phyloP scores from a whole-genome alignment of 129 eudicot genomes.

The Scalesia atractyloides region DNA sequence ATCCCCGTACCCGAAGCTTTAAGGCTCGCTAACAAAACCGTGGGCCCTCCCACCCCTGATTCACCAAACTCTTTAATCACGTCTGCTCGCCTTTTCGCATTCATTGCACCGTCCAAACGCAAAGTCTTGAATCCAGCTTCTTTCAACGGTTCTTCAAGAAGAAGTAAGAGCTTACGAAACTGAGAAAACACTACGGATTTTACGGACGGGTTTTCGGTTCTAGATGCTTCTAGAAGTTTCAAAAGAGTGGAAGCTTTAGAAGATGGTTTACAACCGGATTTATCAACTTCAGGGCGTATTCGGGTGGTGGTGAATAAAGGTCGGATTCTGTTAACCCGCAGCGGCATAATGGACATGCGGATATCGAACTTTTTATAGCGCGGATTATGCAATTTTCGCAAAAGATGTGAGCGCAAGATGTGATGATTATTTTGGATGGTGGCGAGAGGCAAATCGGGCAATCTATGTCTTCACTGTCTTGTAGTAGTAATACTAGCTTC shows the following conservation, averaged over 20 bases:
- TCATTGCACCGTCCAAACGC: slow-evolving; percentile 84
- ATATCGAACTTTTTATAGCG: slow-evolving; percentile 55
- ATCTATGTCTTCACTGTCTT: slow-evolving; percentile 84
- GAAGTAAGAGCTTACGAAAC: slow-evolving; percentile 62
- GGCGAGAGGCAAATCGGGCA: slow-evolving; percentile 92
- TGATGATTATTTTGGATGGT: slow-evolving; percentile 70
- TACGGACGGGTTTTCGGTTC: slow-evolving; percentile 39
- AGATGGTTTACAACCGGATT: slow-evolving; percentile 41
- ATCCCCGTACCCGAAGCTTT: slow-evolving; percentile 83
- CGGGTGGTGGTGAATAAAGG: slow-evolving; percentile 72
- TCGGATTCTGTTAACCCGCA: slow-evolving; percentile 60
- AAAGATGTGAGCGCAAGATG: slow-evolving; percentile 81
- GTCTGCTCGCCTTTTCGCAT: slow-evolving; percentile 57
- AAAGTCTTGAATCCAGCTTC: slow-evolving; percentile 69
- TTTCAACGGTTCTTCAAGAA: slow-evolving; percentile 75
- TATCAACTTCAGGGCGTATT: slow-evolving; percentile 35
- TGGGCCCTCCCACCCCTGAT: slow-evolving; percentile 56
- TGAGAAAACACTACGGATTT: slow-evolving; percentile 86
- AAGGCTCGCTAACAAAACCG: slow-evolving; percentile 85
- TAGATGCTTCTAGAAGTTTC: slow-evolving; percentile 50
- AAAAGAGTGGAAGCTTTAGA: slow-evolving; percentile 68
- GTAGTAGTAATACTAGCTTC: slow-evolving; percentile 63
- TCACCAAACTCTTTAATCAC: slow-evolving; percentile 58
- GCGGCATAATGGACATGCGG: slow-evolving; percentile 86
- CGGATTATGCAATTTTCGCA: slow-evolving; percentile 72